Conservation (phyloP, 495 filamentous ascomycete genomes). For the Aspergillus incahuasiensis region DNA sequence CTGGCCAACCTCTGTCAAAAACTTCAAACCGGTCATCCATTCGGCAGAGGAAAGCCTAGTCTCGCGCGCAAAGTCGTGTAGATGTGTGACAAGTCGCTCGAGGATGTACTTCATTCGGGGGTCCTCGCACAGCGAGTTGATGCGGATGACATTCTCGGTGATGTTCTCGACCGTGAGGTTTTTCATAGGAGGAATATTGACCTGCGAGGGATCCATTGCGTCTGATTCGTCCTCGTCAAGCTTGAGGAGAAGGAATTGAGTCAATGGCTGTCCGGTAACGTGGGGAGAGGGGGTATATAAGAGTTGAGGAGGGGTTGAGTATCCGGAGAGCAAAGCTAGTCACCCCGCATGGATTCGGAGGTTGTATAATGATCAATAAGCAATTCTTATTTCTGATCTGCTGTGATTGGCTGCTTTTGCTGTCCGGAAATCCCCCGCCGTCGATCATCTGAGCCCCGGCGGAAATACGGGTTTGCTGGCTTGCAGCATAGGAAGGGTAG, state of each 20-base stretch:
- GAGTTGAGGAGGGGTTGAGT: neutral
- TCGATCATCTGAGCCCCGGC: neutral
- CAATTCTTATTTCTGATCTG: neutral
- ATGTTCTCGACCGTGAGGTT: slow-evolving; percentile 80
- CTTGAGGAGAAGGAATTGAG: neutral
- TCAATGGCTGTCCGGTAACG: neutral
- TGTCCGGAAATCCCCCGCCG: slow-evolving; percentile 4
- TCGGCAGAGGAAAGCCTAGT: slow-evolving; percentile 72
- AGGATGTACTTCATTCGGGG: slow-evolving; percentile 68
- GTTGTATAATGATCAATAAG: slow-evolving; percentile 8
- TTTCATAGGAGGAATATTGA: slow-evolving; percentile 57
- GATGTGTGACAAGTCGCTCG: slow-evolving; percentile 66
- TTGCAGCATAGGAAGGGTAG: neutral
- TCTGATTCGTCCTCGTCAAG: neutral
- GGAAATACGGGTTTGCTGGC: neutral
- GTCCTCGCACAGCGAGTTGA: slow-evolving; percentile 67
- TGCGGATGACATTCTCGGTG: slow-evolving; percentile 67
- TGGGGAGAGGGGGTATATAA: neutral
- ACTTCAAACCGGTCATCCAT: slow-evolving; percentile 71
- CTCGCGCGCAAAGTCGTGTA: slow-evolving; percentile 80
- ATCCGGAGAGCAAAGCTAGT: neutral
- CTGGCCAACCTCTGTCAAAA: slow-evolving; percentile 69
- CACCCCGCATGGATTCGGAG: neutral
- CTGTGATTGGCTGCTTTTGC: neutral
- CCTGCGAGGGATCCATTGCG: slow-evolving; percentile 49